Percentiles rank a stretch among this genome's conserved stretches.
phyloP scores from a whole-genome alignment of 2,329 filamentous ascomycete species.

The Trichophyton simii region DNA sequence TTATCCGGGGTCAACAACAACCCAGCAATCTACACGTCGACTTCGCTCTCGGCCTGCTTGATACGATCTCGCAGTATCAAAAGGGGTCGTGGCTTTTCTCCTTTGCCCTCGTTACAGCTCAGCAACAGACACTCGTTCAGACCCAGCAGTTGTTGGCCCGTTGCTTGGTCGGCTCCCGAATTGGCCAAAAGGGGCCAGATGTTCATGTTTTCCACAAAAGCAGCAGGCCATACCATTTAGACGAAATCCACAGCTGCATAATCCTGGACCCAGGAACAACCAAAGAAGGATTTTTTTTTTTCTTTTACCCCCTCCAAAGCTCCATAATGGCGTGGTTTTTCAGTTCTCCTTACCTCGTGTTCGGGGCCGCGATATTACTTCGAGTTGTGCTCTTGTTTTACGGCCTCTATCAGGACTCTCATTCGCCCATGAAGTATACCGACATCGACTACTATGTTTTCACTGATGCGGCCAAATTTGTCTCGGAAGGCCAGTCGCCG shows the following conservation, averaged over 20 bases:
- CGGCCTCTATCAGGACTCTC: conserved; percentile 81
- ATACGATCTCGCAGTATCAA: not conserved
- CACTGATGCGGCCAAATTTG: conserved; percentile 78
- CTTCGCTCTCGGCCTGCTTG: not conserved
- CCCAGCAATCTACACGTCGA: conserved; percentile 1
- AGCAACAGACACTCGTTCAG: not conserved
- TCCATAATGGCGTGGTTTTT: conserved; percentile 17
- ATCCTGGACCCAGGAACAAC: not conserved
- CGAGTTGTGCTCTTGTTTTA: conserved; percentile 68
- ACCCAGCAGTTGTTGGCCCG: not conserved
- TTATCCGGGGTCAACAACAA: conserved; percentile 2
- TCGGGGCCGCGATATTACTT: conserved; percentile 42
- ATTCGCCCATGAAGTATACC: conserved; percentile 90
- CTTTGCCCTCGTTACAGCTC: not conserved
- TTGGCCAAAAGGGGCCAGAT: not conserved
- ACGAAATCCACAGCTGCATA: not conserved
- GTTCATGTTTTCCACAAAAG: not conserved
- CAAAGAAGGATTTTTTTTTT: not conserved
- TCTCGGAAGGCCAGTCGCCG: conserved; percentile 55
- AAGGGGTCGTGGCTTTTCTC: not conserved
- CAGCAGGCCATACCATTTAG: not conserved
- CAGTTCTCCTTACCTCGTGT: conserved; percentile 23
- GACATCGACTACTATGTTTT: conserved; percentile 99
- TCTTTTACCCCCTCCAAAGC: not conserved
- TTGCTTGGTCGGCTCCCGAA: not conserved